These are phyloP conservation scores for Phellinidium pouzarii DNA, from an alignment of 1,284 basidiomycete genomes.

Conservation along the genomic window DNA sequence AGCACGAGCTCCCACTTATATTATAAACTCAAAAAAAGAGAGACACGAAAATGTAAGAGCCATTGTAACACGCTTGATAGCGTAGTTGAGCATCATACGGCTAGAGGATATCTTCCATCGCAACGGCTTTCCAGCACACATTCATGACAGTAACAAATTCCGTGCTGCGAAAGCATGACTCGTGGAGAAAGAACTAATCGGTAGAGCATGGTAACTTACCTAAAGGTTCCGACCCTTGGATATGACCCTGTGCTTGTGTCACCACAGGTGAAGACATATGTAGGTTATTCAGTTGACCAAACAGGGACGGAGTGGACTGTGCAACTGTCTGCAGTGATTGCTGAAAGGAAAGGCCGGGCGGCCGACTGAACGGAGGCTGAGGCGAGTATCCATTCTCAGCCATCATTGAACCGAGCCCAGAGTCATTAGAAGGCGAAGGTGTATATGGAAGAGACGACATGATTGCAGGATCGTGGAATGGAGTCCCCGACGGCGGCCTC, in stretches of 20 bases:
- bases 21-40: conserved; percentile 4
- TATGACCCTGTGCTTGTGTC: conserved; percentile 7
- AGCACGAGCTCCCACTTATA: conserved; percentile 8
- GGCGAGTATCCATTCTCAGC: conserved; percentile 19
- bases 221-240: conserved; percentile 9
- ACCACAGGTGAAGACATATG: conserved; percentile 3
- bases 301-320: neutral
- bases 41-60: neutral
- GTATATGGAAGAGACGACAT: conserved; percentile 53
- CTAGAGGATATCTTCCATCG: neutral
- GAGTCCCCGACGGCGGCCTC: conserved; percentile 33
- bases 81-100: neutral
- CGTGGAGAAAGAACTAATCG: conserved; percentile 24
- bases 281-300: conserved; percentile 5
- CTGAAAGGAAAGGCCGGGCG: conserved; percentile 13
- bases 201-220: conserved; percentile 11
- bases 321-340: conserved; percentile 3
- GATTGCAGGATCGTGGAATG: conserved; percentile 72
- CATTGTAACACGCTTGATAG: neutral
- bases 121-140: neutral
- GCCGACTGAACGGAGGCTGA: conserved; percentile 13
- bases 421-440: conserved; percentile 16
- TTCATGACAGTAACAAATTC: conserved; percentile 14
- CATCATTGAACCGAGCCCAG: conserved; percentile 8
- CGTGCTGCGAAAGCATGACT: conserved; percentile 73